Base-by-base conservation (phyloP, 192 early-diverging fungal genomes). In the Coemansia furcata region DNA sequence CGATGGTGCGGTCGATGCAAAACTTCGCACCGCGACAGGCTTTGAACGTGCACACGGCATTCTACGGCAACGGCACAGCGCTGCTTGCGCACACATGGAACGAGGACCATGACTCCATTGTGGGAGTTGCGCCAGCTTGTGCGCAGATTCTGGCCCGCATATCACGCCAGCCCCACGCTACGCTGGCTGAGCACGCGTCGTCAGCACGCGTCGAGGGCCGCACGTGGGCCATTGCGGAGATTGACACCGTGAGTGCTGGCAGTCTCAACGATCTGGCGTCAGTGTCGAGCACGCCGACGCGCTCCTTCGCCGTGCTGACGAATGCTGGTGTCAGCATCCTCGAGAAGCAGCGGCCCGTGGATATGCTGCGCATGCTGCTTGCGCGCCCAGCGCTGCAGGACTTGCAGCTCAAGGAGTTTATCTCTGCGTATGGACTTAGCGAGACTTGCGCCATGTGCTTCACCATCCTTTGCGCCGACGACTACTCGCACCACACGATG, bases 401-500 rank as follows among this genome's bases (percentile, higher is more conserved):
- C 8, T 62, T 59, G n/a, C 78, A 84, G 39, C 73, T 87, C 30
- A 59, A 62, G 59, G 73, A 77, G 37, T 88, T 90, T 69, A 73
- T 89, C 21, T 67, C 72, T 43, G 80, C 72, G 4, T 95, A 87
- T 65, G 88, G 88, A 1, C 68, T 80, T 15, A 82, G 83, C 38
- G 89, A 95, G 72, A 79, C 89, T 15, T 95, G 93, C 65, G 92
- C 93, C 39, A 94, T 97, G 93, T 92, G 90, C 69, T 80, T 94
- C 4, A 87, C 87, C 2, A 86, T 96, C 60, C 76, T 90, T 50
- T 90, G 88, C 62, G 69, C 73, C 5, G 69, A 75, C 29, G 72
- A 65, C 32, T 43, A 40, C 15, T 23, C 52, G 26, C 54, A 19
- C 39, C 67, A 61, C 7, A 9, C 19, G 11, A 38, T 60, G 26